Conservation (phyloP, 305 asterid genomes). For the Solanum aculeatissimum region DNA sequence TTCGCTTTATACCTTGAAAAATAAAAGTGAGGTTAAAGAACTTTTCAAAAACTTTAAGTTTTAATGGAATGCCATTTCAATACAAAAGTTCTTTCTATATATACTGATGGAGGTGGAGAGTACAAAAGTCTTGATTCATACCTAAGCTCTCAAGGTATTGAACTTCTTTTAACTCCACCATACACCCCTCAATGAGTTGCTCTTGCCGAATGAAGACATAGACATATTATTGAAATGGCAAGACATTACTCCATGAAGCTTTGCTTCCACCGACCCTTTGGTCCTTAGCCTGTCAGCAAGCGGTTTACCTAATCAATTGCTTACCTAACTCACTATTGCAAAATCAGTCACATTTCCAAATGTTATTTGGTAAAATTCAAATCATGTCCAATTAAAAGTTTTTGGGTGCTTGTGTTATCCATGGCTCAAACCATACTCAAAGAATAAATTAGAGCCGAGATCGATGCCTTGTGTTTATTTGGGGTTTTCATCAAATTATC, state of each 20-base stretch:
- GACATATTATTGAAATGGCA: too few relatives aligned
- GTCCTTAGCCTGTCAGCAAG: neutral
- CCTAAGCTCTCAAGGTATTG: too few relatives aligned
- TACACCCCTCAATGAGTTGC: too few relatives aligned
- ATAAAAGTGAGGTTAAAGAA: neutral
- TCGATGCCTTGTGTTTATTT: neutral
- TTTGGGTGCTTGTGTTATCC: neutral
- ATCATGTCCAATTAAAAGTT: neutral
- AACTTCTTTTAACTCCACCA: too few relatives aligned
- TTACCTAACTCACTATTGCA: neutral
- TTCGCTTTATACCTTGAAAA: neutral
- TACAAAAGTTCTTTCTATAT: too few relatives aligned
- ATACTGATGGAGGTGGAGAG: too few relatives aligned
- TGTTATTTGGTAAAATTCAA: neutral
- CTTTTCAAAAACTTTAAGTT: neutral
- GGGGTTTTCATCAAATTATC: neutral
- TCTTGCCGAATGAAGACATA: too few relatives aligned
- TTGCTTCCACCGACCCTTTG: neutral
- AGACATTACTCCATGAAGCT: too few relatives aligned
- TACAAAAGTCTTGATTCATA: too few relatives aligned
- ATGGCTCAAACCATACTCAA: neutral
- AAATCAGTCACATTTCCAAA: neutral
- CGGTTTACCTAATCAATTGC: neutral
- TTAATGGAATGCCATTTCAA: too few relatives aligned
- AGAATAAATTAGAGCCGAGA: neutral